These are phyloP conservation scores for Candida maesae DNA, from an alignment of 805 yeast genomes.

Conservation along the genomic window DNA sequence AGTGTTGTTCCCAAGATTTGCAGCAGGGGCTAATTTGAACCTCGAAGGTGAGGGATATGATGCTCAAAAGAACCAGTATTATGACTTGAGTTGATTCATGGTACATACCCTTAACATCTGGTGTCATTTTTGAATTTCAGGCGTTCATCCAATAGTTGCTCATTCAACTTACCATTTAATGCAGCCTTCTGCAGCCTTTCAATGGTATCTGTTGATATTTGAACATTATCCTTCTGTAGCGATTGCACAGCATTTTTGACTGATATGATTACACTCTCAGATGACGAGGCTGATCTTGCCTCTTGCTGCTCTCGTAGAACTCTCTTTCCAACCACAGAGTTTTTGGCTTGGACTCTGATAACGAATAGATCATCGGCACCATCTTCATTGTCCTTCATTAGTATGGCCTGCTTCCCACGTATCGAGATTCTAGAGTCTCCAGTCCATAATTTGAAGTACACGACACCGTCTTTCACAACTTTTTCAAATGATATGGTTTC, in stretches of 20 bases:
- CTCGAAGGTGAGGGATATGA: slow-evolving; percentile 35
- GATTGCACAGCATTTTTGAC: slow-evolving; percentile 18
- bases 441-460: slow-evolving; percentile 18
- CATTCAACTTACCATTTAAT: slow-evolving; percentile 32
- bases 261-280: neutral
- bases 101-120: slow-evolving; percentile 20
- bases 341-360: slow-evolving; percentile 19
- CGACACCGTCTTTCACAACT: slow-evolving; percentile 14
- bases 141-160: slow-evolving; percentile 32
- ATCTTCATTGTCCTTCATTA: slow-evolving; percentile 1
- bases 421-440: neutral
- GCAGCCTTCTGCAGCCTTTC: slow-evolving; percentile 18
- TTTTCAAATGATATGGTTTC: slow-evolving; percentile 26
- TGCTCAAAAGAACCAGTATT: slow-evolving; percentile 40
- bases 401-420: neutral
- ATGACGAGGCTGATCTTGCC: neutral
- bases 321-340: slow-evolving; percentile 13
- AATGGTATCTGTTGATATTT: slow-evolving; percentile 18
- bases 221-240: slow-evolving; percentile 17
- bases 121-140: slow-evolving; percentile 29
- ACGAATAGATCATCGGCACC: slow-evolving; percentile 13
- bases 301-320: slow-evolving; percentile 14
- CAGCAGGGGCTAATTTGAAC: slow-evolving; percentile 24
- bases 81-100: slow-evolving; percentile 30
- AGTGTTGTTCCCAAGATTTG: slow-evolving; percentile 15